Evolutionary conservation across 2,329 filamentous ascomycete genomes (phyloP).

Genomic region (Colletotrichum sansevieriae): DNA sequence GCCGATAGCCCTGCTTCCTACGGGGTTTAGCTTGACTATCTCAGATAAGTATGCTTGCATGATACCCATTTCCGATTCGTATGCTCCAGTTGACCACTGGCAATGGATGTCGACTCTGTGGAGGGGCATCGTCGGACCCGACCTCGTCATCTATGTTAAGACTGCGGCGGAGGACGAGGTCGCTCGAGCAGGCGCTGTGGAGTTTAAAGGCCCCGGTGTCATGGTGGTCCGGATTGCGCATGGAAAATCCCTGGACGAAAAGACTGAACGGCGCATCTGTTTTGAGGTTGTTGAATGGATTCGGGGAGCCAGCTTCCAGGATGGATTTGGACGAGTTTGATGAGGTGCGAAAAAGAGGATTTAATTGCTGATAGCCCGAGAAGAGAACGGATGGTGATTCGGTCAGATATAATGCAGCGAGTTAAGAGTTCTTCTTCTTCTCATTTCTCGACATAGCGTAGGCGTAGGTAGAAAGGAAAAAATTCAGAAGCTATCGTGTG

Average conservation of each 20-base stretch:
- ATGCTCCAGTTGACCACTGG: slow-evolving; percentile 91
- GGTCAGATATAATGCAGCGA: background rate
- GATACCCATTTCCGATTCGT: slow-evolving; percentile 82
- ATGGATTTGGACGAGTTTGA: slow-evolving; percentile 43
- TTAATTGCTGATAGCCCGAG: slow-evolving; percentile 16
- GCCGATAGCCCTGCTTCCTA: slow-evolving; percentile 81
- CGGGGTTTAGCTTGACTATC: slow-evolving; percentile 83
- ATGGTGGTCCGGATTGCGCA: slow-evolving; percentile 66
- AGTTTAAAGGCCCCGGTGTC: slow-evolving; percentile 66
- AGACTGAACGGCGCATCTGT: slow-evolving; percentile 78
- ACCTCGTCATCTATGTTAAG: slow-evolving; percentile 80
- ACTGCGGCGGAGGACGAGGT: slow-evolving; percentile 52
- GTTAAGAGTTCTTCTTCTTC: slow-evolving; percentile 5
- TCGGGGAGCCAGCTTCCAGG: slow-evolving; percentile 59
- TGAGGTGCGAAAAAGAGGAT: slow-evolving; percentile 3
- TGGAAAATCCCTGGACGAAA: slow-evolving; percentile 70
- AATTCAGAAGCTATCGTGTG: slow-evolving; percentile 8
- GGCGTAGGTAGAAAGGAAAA: slow-evolving; percentile 38
- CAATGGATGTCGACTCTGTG: slow-evolving; percentile 97
- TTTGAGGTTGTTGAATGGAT: slow-evolving; percentile 94
- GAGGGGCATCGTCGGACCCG: slow-evolving; percentile 86
- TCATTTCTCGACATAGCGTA: slow-evolving; percentile 35
- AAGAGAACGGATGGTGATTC: background rate
- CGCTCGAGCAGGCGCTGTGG: slow-evolving; percentile 62
- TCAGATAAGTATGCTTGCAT: slow-evolving; percentile 81